phyloP scores from a whole-genome alignment of 2,329 filamentous ascomycete species.

The Exophiala dermatitidis region DNA sequence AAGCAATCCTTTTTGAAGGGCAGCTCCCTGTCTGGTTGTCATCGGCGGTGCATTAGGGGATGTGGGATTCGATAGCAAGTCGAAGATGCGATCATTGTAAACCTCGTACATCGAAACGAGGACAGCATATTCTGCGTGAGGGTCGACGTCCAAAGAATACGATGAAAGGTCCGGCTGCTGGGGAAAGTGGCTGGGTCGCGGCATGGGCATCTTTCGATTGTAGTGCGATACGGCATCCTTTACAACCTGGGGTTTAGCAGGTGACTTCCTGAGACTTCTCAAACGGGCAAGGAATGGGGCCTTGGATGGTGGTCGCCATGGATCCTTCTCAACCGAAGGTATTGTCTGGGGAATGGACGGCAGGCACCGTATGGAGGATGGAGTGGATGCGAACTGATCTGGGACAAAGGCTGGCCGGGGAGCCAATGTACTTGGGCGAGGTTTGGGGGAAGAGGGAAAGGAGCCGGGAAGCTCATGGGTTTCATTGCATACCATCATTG shows the following conservation, averaged over 20 bases:
- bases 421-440: background rate
- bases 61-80: conserved; percentile 62
- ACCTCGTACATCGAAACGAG: conserved; percentile 98
- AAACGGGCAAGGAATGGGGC: conserved; percentile 29
- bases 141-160: conserved; percentile 59
- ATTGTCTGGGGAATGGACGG: conserved; percentile 3
- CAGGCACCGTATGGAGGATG: conserved; percentile 3
- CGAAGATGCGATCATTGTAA: conserved; percentile 96
- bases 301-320: conserved; percentile 29
- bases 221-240: conserved; percentile 50
- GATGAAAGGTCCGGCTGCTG: conserved; percentile 67
- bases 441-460: conserved; percentile 13
- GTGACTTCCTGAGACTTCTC: conserved; percentile 26
- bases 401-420: conserved; percentile 2
- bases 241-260: conserved; percentile 31
- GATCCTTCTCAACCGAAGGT: conserved; percentile 11
- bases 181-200: conserved; percentile 64
- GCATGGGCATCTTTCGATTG: conserved; percentile 55
- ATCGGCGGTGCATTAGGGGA: conserved; percentile 36
- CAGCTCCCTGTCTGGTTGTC: conserved; percentile 37
- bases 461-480: conserved; percentile 31
- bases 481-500: conserved; percentile 38
- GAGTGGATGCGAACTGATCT: conserved; percentile 5
- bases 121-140: conserved; percentile 72
- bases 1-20: conserved; percentile 58